These are phyloP conservation scores for Hysterium pulicare DNA, from an alignment of 2,329 filamentous ascomycete genomes.

Conservation along the genomic window DNA sequence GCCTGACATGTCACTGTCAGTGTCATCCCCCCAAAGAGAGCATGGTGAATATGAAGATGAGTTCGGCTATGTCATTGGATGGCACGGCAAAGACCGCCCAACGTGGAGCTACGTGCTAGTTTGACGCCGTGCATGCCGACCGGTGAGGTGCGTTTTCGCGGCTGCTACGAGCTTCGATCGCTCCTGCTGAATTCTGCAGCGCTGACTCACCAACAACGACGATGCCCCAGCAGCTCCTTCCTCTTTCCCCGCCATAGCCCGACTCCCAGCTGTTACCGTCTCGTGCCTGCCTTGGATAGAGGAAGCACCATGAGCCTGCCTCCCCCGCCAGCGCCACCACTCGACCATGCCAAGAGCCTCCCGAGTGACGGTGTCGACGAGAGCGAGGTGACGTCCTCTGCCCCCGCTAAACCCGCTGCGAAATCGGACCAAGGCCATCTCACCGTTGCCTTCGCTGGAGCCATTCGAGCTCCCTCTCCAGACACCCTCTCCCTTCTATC, in stretches of 20 bases:
- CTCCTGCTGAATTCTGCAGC: too few species aligned
- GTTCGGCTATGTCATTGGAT: too few species aligned
- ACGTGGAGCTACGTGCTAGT: too few species aligned
- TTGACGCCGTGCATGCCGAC: too few species aligned
- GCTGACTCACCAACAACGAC: conserved; percentile 1
- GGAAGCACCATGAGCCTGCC: conserved; percentile 25
- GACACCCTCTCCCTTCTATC: conserved; percentile 28
- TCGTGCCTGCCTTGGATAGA: conserved; percentile 4
- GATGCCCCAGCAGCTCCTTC: background rate
- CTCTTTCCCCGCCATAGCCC: conserved; percentile 9
- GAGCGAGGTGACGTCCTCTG: conserved; percentile 7
- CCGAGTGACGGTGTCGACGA: conserved; percentile 4
- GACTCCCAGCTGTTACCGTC: background rate
- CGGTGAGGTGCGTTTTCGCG: too few species aligned
- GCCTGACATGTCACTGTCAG: too few species aligned
- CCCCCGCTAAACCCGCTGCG: conserved; percentile 24
- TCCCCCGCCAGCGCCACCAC: conserved; percentile 12
- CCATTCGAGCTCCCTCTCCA: conserved; percentile 31
- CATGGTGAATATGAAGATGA: too few species aligned
- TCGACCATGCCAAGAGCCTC: conserved; percentile 20
- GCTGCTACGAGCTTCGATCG: too few species aligned
- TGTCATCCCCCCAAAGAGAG: too few species aligned
- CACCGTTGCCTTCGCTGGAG: conserved; percentile 22
- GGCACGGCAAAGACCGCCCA: too few species aligned
- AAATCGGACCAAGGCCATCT: conserved; percentile 25